Evolutionary conservation across 495 filamentous ascomycete genomes (phyloP), one percentile per base, ranked within the genome.

Genomic region (Hypomontagnella monticulosa): DNA sequence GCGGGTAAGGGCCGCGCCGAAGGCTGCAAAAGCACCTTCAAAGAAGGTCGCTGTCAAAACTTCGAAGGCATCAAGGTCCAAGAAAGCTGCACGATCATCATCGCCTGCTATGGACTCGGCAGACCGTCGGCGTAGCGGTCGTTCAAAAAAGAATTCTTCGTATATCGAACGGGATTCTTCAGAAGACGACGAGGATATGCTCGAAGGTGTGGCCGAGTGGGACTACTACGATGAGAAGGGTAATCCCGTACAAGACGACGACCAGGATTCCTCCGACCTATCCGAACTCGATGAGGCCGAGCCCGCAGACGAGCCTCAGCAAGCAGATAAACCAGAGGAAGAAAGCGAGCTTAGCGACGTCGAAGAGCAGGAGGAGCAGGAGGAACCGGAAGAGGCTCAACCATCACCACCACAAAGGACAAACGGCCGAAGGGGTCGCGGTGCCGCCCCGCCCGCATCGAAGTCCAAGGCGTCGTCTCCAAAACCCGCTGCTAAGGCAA

Each of bases 181-280:
- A 3, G 82, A 82, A 32, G 83, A 84, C 44, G 85, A 86, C 34
- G 79, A 85, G 72, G 84, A 86, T 58, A 86, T 86, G 83, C 65
- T 81, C 18, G 78, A 79, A 34, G 83, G 83, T 5, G 83, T 86
- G 8, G 81, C 83, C 3, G 69, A 78, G 71, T 86, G 83, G 83
- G 80, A 82, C 19, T 86, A 86, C 52, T 74, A 74, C 18, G 70
- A 78, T 27, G 66, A 73, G 2, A 58, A 59, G 4, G 71, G 66
- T 10, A 73, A 71, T 19, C 48, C 48, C 10, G 56, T 66, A 18
- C 2, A 53, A 36, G 57, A 63, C 9, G 70, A 71, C 11, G 56
- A 69, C 20, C 9, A 63, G 15, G 71, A 71, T 41, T 63, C 62
- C 34, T 69, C 63, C 3, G 71, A 69, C 0, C 33, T 63, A 38